Conservation (phyloP, 1,284 basidiomycete species). For the Apiotrichum sp. region DNA sequence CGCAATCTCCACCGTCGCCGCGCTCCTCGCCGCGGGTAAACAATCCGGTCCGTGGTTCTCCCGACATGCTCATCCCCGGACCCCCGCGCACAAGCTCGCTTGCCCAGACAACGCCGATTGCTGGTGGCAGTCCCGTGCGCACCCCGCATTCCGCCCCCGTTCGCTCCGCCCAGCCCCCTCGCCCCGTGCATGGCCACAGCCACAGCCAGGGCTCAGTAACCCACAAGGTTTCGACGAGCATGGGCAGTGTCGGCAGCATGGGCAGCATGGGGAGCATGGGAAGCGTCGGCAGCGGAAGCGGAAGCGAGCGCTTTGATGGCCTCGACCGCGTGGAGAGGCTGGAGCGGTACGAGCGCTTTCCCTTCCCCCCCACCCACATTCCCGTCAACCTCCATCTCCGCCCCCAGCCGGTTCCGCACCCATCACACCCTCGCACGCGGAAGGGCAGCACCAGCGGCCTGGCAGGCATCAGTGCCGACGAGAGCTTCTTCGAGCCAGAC, state of each 20-base stretch:
- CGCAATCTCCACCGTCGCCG: background rate
- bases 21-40: background rate
- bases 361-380: background rate
- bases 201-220: too few species aligned
- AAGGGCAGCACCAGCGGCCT: background rate
- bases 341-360: too few species aligned
- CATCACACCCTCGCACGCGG: too few species aligned
- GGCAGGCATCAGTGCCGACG: background rate
- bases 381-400: background rate
- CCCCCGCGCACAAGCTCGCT: background rate
- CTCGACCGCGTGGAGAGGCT: too few species aligned
- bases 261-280: background rate
- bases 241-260: too few species aligned
- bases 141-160: too few species aligned
- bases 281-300: background rate
- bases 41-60: background rate
- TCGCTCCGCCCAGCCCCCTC: too few species aligned
- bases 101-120: too few species aligned
- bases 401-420: background rate
- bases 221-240: background rate
- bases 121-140: too few species aligned
- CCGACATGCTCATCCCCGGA: background rate
- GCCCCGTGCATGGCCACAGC: too few species aligned
- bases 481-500: slow-evolving; percentile 2
- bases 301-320: background rate